phyloP scores from a whole-genome alignment of 2,329 filamentous ascomycete genomes.

The Phialophora verrucosa region DNA sequence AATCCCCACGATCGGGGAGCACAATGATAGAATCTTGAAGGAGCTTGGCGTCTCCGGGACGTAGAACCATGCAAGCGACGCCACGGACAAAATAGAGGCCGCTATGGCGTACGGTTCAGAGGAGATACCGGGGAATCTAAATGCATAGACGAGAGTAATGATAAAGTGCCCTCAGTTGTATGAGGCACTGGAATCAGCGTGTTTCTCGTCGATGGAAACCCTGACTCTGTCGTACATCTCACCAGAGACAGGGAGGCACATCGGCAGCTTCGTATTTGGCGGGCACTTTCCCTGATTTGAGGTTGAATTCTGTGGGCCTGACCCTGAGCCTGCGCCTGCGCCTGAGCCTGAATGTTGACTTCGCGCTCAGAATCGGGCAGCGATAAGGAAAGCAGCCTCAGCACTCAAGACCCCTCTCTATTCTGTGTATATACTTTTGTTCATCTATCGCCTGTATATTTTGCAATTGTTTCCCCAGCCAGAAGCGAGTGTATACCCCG shows the following conservation, averaged over 20 bases:
- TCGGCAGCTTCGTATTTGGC: neutral
- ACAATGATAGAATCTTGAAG: slow-evolving; percentile 55
- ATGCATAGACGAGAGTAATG: neutral
- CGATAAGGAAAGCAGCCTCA: neutral
- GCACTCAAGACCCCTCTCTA: neutral
- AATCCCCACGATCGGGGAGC: slow-evolving; percentile 58
- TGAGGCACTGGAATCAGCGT: neutral
- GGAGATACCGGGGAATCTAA: neutral
- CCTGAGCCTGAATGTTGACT: slow-evolving; percentile 3
- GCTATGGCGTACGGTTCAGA: neutral
- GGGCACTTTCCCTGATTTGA: slow-evolving; percentile 7
- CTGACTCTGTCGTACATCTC: neutral
- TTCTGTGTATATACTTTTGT: slow-evolving; percentile 9
- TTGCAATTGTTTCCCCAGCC: neutral
- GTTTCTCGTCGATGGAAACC: neutral
- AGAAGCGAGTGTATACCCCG: neutral
- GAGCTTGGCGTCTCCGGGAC: slow-evolving; percentile 46
- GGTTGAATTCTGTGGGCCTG: neutral
- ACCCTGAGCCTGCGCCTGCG: neutral
- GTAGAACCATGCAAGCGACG: neutral
- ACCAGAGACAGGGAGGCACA: neutral
- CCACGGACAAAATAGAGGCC: neutral
- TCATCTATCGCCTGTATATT: slow-evolving; percentile 3
- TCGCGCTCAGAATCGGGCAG: neutral
- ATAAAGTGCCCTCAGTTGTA: neutral